These are phyloP conservation scores for Fusarium sp. DNA, from an alignment of 2,329 filamentous ascomycete genomes.

Conservation along the genomic window DNA sequence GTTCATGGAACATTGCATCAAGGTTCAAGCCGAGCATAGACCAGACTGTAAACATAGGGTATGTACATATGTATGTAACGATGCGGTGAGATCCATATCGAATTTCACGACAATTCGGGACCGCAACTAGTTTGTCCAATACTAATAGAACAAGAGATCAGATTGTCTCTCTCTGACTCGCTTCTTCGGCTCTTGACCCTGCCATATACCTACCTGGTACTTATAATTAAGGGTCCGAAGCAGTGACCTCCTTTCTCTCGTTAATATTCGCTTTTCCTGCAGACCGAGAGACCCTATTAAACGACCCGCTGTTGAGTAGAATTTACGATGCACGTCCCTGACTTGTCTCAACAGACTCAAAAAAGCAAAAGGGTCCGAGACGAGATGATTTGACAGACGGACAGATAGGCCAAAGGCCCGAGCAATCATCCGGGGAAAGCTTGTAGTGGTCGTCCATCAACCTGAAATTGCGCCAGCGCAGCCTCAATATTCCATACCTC, in stretches of 20 bases:
- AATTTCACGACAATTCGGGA: neutral
- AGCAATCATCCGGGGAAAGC: neutral
- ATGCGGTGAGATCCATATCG: neutral
- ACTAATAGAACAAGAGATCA: neutral
- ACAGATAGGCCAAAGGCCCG: neutral
- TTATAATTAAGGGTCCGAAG: neutral
- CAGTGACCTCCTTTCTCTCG: conserved; percentile 1
- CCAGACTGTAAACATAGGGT: neutral
- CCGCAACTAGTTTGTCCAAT: neutral
- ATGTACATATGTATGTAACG: neutral
- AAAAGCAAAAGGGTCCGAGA: conserved; percentile 3
- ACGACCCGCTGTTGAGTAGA: neutral
- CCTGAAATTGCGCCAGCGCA: neutral
- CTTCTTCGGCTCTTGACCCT: neutral
- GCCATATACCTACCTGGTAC: neutral
- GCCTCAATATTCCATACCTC: neutral
- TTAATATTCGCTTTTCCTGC: neutral
- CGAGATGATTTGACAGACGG: neutral
- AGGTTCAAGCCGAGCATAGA: neutral
- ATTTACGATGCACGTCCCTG: conserved; percentile 4
- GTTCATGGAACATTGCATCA: neutral
- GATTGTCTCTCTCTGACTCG: neutral
- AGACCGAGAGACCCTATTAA: neutral
- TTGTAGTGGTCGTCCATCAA: neutral
- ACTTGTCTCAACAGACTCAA: neutral